These are phyloP conservation scores for Colletotrichum orchidophilum DNA, from an alignment of 2,329 filamentous ascomycete species.

Conservation along the genomic window DNA sequence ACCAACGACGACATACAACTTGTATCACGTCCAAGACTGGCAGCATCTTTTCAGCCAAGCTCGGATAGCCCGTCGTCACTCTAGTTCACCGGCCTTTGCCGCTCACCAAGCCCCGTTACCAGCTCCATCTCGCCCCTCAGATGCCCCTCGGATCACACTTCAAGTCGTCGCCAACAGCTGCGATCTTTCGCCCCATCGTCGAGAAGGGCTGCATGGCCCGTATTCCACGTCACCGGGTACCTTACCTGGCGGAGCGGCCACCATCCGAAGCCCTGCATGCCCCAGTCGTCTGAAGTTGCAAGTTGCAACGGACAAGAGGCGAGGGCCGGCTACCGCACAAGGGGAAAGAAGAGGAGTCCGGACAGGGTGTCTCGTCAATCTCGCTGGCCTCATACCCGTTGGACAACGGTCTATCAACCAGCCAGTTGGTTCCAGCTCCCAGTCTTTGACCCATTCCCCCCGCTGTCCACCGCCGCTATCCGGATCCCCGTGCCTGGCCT, in stretches of 20 bases:
- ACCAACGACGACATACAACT: too few species aligned
- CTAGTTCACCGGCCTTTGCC: background rate
- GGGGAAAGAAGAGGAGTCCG: background rate
- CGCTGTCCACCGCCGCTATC: background rate
- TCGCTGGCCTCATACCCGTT: background rate
- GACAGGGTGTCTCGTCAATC: constrained; percentile 12
- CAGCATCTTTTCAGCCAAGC: background rate
- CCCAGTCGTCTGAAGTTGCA: background rate
- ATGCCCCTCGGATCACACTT: background rate
- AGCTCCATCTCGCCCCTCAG: background rate
- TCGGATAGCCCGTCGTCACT: background rate
- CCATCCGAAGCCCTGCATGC: background rate
- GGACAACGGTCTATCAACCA: background rate
- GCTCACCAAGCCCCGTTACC: background rate
- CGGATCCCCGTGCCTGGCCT: constrained; percentile 18
- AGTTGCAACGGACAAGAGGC: background rate
- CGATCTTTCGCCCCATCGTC: background rate
- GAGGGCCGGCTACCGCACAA: background rate
- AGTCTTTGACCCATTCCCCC: background rate
- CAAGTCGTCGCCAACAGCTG: background rate
- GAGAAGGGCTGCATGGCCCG: background rate
- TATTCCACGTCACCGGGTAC: background rate
- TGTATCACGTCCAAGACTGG: background rate
- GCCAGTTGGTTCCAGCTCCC: background rate
- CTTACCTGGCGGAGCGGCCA: background rate